Base-by-base conservation (phyloP, 495 filamentous ascomycete species). In the Aspergillus haitiensis region DNA sequence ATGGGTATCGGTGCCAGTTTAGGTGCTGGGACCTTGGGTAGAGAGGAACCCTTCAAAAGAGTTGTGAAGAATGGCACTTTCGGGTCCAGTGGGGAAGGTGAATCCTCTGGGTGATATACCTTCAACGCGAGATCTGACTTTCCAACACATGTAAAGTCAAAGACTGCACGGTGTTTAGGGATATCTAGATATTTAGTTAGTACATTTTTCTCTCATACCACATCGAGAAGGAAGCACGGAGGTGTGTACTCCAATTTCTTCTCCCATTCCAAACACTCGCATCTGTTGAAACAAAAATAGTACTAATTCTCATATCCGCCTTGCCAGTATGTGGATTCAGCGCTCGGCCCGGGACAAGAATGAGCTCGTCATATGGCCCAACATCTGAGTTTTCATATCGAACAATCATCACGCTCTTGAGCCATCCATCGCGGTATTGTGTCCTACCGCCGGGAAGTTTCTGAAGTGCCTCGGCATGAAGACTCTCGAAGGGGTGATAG, bases 231-330 rank as follows among this genome's bases (percentile, higher is more conserved):
- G 34, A 35, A 52, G 15, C 12, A 27, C 36, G 15, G 6, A 7
- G 13, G 5, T 3, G 21, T 31, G 39, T 33, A 55, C 52, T 55
- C 52, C 52, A 55, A 55, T 55, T 55, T 40, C 52, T 44, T 13
- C 52, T 44, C 37, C 52, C 52, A 33, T 55, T 55, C 52, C 52
- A 55, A 6, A 55, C 52, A 33, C 52, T 55, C 52, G 52, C 52
- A 15, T 55, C 52, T 0, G 52, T 44, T 4, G 52, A 55, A 3
- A 55, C 52, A n/a, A 44, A 55, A 11, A 55, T 55, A 5, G 21
- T 45, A 40, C 37, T 45, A 31, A 55, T 55, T n/a, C 52, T 3
- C 21, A 55, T n/a, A 6, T 55, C 52, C 7, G 13, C 16, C 52
- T 55, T 45, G 31, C 39, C 52, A 5, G 16, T 44, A 12, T 32